phyloP scores from a whole-genome alignment of 1,284 basidiomycete genomes.

The Takashimella tepidaria region DNA sequence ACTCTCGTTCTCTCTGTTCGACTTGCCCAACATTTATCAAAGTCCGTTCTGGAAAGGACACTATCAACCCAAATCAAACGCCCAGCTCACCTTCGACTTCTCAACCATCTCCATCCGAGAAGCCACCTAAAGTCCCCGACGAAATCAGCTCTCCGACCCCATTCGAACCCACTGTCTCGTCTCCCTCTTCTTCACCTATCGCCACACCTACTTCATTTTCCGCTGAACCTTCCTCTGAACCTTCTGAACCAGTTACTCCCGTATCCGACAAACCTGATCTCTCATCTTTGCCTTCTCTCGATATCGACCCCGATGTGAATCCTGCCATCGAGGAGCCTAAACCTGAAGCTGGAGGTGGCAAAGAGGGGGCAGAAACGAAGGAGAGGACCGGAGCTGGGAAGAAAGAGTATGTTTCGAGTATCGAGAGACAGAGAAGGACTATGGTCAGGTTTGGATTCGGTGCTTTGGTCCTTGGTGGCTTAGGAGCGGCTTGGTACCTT shows the following conservation, averaged over 20 bases:
- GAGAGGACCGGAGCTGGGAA: constrained; percentile 35
- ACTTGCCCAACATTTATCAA: constrained; percentile 14
- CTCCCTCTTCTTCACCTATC: constrained; percentile 1
- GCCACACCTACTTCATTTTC: neutral
- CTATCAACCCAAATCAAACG: constrained; percentile 3
- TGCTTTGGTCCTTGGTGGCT: constrained; percentile 52
- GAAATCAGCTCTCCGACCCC: constrained; percentile 18
- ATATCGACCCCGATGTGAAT: constrained; percentile 42
- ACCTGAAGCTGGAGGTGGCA: constrained; percentile 18
- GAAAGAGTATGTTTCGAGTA: constrained; percentile 55
- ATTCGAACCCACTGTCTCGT: constrained; percentile 24
- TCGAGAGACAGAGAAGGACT: constrained; percentile 60
- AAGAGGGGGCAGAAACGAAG: constrained; percentile 7
- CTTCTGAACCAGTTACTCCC: constrained; percentile 1
- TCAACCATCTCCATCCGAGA: constrained; percentile 27
- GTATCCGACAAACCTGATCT: constrained; percentile 28
- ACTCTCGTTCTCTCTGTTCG: neutral
- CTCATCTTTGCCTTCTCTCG: constrained; percentile 45
- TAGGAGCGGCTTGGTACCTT: constrained; percentile 56
- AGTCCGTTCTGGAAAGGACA: constrained; percentile 16
- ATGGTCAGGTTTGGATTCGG: constrained; percentile 54
- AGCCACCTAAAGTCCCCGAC: constrained; percentile 25
- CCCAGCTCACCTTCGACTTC: neutral
- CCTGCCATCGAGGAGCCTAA: constrained; percentile 27
- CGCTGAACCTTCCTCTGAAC: constrained; percentile 4